These are phyloP conservation scores for Pythium volutum DNA, from an alignment of 352 stramenopile genomes.

Conservation along the genomic window DNA sequence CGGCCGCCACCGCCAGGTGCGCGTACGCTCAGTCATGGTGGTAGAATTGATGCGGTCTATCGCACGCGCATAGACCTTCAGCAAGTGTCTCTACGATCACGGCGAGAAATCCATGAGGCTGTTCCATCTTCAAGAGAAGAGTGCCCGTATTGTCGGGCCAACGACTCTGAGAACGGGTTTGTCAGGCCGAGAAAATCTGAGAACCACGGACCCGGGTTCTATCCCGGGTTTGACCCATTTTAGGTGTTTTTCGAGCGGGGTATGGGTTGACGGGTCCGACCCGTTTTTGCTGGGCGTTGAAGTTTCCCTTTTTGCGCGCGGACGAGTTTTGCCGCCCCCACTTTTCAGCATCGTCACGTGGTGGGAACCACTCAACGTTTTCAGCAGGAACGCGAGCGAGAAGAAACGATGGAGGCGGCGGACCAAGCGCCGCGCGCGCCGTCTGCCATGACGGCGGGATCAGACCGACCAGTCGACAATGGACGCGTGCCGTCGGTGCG, in stretches of 20 bases:
- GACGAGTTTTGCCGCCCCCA: slow-evolving; percentile 20
- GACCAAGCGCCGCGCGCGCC: background rate
- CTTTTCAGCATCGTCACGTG: background rate
- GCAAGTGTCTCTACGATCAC: background rate
- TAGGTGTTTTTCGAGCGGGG: background rate
- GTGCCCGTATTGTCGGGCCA: background rate
- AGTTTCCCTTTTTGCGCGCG: slow-evolving; percentile 5
- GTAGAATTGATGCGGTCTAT: background rate
- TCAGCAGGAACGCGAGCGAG: background rate
- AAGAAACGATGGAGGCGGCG: slow-evolving; percentile 12
- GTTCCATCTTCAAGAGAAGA: background rate
- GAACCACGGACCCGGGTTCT: background rate
- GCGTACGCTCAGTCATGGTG: too few species aligned
- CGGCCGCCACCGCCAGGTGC: too few species aligned
- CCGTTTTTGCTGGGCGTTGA: slow-evolving; percentile 7
- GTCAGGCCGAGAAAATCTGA: background rate
- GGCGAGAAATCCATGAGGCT: background rate
- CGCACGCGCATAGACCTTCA: slow-evolving; percentile 3
- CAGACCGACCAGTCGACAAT: background rate
- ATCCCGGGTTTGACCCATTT: background rate
- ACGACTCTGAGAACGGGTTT: too few species aligned
- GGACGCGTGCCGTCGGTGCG: background rate
- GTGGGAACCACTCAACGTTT: background rate
- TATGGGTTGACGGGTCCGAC: background rate
- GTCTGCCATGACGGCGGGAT: background rate